A percentile compares a stretch with the other conserved stretches of the same genome.
These are phyloP conservation scores for Amniculicola lignicola DNA, from an alignment of 495 filamentous ascomycete species.

Conservation along the genomic window DNA sequence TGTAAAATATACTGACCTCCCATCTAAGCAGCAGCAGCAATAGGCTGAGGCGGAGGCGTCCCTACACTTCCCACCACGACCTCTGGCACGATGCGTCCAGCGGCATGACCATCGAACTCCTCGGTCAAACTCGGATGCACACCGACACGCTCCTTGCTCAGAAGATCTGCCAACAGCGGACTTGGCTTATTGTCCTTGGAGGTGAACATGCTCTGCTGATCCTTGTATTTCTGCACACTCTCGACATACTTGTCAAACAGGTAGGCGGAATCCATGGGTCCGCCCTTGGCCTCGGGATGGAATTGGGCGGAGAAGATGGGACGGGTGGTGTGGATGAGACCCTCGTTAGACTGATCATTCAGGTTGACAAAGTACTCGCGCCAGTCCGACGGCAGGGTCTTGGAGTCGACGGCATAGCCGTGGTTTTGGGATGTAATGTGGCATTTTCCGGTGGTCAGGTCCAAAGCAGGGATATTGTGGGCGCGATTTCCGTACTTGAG, in stretches of 20 bases:
- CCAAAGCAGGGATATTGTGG: slow-evolving; percentile 95
- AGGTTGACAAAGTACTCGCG: slow-evolving; percentile 98
- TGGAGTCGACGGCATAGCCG: slow-evolving; percentile 91
- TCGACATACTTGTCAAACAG: slow-evolving; percentile 95
- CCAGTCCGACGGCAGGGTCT: slow-evolving; percentile 78
- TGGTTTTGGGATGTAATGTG: slow-evolving; percentile 99
- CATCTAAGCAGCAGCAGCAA: slow-evolving; percentile 23
- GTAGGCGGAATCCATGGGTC: slow-evolving; percentile 88
- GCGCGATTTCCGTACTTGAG: slow-evolving; percentile 96
- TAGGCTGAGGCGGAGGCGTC: slow-evolving; percentile 19
- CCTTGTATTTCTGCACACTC: slow-evolving; percentile 84
- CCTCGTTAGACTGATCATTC: slow-evolving; percentile 93
- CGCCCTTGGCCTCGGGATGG: slow-evolving; percentile 96
- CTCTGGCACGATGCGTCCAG: slow-evolving; percentile 14
- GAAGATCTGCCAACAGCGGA: slow-evolving; percentile 81
- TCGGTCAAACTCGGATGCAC: slow-evolving; percentile 48
- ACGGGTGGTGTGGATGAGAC: slow-evolving; percentile 89
- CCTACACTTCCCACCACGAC: slow-evolving; percentile 12
- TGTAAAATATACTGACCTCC: too few species aligned
- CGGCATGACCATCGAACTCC: slow-evolving; percentile 25
- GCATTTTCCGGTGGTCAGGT: slow-evolving; percentile 91
- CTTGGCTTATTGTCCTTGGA: slow-evolving; percentile 75
- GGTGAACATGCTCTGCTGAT: slow-evolving; percentile 64
- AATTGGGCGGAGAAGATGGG: slow-evolving; percentile 99
- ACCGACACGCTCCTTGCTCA: slow-evolving; percentile 90